Base-by-base conservation (phyloP, 306 rosid genomes). In the Prunus padus region DNA sequence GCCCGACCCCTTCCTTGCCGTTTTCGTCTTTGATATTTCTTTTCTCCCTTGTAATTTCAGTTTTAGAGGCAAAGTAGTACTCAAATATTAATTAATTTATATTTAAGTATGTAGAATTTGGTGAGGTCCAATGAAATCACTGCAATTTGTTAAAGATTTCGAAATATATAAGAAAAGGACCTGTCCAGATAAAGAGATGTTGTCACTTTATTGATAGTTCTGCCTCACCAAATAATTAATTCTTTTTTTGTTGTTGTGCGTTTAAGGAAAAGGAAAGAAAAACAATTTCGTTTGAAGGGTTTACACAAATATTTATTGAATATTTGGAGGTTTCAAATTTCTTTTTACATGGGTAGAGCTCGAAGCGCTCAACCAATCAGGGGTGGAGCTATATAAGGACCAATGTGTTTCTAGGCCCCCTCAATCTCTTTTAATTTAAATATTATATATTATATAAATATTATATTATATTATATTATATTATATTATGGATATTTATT, bases 271-370 rank as follows among this genome's bases (percentile, higher is more conserved):
- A 20, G 20, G 19, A 44, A 65, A 37, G 9, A 37, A 37, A 37
- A 37, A 37, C 9, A 1, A 12, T 47, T 3, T 47, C 1, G 7
- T 47, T 47, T 47, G 12, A 11, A 0, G 16, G 51, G 4, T 11
- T 46, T 46, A 3, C 4, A 11, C 1, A 46, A 46, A 3, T 47
- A 4, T 11, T 47, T 51, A 51, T 6, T 7, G 9, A 9, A 37
- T 37, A 7, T 37, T 37, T 37, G 42, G 0, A 9, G 0, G 6
- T 37, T 37, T 37, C 7, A 37, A 37, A 37, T 0, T 2, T 37
- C 1, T 6, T 8, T 6, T 6, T 0, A 33, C 40, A 33, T 37
- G 1, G 0, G 8, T 33, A 0, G 42, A 37, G 42, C 0, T 37
- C 2, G 9, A 37, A 6, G 9, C 0, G 42, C 9, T 6, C 9